Conservation (phyloP, 768 basidiomycete species). For the Lentinula detonsa region DNA sequence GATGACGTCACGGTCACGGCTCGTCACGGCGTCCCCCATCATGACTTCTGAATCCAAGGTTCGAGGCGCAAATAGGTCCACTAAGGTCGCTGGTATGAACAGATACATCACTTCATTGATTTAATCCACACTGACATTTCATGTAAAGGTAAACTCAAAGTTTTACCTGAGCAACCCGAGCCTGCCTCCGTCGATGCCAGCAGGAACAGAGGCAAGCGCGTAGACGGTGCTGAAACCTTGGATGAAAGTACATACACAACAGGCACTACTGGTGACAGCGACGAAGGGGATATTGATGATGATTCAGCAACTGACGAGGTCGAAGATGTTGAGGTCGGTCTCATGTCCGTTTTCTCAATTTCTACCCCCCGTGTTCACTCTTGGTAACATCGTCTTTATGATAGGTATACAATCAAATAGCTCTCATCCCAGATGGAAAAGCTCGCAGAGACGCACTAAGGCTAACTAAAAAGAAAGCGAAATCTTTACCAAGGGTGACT, state of each 20-base stretch:
- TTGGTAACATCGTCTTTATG: not conserved
- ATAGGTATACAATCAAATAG: slow-evolving; percentile 91
- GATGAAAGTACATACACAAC: slow-evolving; percentile 33
- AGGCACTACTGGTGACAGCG: slow-evolving; percentile 51
- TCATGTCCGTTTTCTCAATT: not conserved
- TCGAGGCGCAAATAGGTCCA: slow-evolving; percentile 48
- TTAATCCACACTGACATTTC: not conserved
- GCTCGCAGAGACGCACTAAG: slow-evolving; percentile 86
- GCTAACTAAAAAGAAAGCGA: slow-evolving; percentile 93
- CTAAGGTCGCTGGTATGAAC: slow-evolving; percentile 33
- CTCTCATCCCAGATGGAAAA: slow-evolving; percentile 90
- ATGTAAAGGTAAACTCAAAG: slow-evolving; percentile 71
- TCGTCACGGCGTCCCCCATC: too few relatives aligned
- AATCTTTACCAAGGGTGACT: slow-evolving; percentile 87
- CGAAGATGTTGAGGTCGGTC: slow-evolving; percentile 55
- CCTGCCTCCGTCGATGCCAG: slow-evolving; percentile 23
- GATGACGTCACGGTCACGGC: too few relatives aligned
- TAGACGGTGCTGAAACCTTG: slow-evolving; percentile 25
- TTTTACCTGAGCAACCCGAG: slow-evolving; percentile 79
- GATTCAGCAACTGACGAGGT: slow-evolving; percentile 38
- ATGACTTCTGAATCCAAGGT: slow-evolving; percentile 30
- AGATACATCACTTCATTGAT: not conserved
- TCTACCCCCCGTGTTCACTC: not conserved
- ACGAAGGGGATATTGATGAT: slow-evolving; percentile 68
- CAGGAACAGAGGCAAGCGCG: slow-evolving; percentile 10